Conservation (phyloP, 2,329 filamentous ascomycete species). For the Teratosphaeria gauchensis region DNA sequence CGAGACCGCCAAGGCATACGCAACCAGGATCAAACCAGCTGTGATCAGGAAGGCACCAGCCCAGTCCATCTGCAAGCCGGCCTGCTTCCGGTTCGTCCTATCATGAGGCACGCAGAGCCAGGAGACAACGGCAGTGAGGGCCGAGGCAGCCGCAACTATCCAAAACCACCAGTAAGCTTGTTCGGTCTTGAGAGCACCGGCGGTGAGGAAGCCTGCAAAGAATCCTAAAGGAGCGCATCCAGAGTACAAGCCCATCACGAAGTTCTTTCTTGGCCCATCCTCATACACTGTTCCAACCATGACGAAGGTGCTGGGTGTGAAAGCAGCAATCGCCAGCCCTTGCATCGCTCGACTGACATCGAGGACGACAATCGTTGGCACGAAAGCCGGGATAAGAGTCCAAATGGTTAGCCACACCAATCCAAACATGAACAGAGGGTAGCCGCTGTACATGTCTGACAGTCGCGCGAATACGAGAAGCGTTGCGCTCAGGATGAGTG, state of each 20-base stretch:
- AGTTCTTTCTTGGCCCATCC: constrained; percentile 24
- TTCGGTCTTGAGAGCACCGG: constrained; percentile 19
- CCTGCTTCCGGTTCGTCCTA: constrained; percentile 18
- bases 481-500: constrained; percentile 24
- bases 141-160: constrained; percentile 21
- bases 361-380: constrained; percentile 15
- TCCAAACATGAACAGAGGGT: constrained; percentile 26
- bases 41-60: constrained; percentile 25
- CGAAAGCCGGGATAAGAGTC: constrained; percentile 26
- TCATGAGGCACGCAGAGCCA: constrained; percentile 26
- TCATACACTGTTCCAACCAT: constrained; percentile 26
- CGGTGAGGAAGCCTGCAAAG: constrained; percentile 26
- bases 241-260: constrained; percentile 27
- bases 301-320: constrained; percentile 25
- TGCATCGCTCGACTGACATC: constrained; percentile 28
- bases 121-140: constrained; percentile 19
- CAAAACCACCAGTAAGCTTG: constrained; percentile 26
- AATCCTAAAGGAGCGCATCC: constrained; percentile 28
- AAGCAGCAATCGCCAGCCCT: constrained; percentile 27
- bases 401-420: constrained; percentile 26
- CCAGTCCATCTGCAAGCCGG: constrained; percentile 29
- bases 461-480: constrained; percentile 25
- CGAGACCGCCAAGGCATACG: constrained; percentile 26
- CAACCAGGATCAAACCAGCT: constrained; percentile 24
- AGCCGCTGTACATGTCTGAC: constrained; percentile 29